Conservation (phyloP, 164 flowering plant species). For the Aristolochia californica region DNA sequence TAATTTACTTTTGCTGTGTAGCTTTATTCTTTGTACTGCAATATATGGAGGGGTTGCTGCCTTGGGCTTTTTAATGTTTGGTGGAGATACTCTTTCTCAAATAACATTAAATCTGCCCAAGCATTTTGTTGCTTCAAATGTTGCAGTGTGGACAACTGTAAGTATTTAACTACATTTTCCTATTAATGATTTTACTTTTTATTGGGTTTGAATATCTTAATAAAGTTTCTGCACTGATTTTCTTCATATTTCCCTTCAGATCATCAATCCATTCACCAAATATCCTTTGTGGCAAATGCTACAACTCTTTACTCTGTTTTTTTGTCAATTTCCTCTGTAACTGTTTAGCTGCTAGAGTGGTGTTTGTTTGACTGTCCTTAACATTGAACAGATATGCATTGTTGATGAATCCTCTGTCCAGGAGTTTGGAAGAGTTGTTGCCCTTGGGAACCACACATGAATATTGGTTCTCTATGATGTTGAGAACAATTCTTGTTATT, state of each 20-base stretch:
- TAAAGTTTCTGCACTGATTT: slow-evolving; percentile 6
- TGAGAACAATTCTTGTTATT: slow-evolving; percentile 64
- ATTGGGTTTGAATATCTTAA: neutral
- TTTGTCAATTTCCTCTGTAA: no score
- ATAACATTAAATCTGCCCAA: slow-evolving; percentile 80
- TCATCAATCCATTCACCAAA: slow-evolving; percentile 84
- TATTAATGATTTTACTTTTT: no score
- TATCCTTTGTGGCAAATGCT: slow-evolving; percentile 42
- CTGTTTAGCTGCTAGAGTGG: no score
- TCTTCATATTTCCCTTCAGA: slow-evolving; percentile 36
- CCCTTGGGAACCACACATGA: slow-evolving; percentile 32
- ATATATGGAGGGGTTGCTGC: slow-evolving; percentile 69
- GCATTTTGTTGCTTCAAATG: slow-evolving; percentile 40
- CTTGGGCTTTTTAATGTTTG: slow-evolving; percentile 83
- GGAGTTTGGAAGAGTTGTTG: slow-evolving; percentile 73
- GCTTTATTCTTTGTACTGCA: slow-evolving; percentile 51
- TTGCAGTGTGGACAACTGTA: slow-evolving; percentile 91
- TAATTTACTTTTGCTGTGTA: slow-evolving; percentile 18
- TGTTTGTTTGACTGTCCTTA: slow-evolving; percentile 22
- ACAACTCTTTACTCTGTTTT: no score
- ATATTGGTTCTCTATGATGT: slow-evolving; percentile 36
- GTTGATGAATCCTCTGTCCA: slow-evolving; percentile 73
- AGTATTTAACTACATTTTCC: slow-evolving; percentile 19
- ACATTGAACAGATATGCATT: slow-evolving; percentile 54
- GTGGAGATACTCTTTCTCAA: slow-evolving; percentile 64